These are phyloP conservation scores for Apostasia ramifera DNA, from an alignment of 106 monocot species.

Conservation along the genomic window DNA sequence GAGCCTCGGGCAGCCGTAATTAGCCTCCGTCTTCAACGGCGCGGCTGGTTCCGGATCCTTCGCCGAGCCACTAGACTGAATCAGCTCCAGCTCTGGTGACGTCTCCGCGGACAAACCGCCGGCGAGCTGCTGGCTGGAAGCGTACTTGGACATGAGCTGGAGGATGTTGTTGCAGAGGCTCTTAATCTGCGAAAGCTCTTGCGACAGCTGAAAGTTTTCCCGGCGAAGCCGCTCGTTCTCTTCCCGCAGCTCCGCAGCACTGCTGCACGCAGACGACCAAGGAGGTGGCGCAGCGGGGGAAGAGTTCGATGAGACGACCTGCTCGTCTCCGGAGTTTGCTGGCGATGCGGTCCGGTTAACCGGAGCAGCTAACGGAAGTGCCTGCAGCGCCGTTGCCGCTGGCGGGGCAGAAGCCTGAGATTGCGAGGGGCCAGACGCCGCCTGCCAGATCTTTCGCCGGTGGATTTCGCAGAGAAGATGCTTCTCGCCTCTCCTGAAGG, in stretches of 20 bases:
- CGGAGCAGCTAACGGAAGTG: constrained; percentile 5
- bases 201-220: constrained; percentile 48
- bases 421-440: not conserved
- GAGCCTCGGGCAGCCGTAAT: constrained; percentile 16
- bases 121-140: constrained; percentile 1
- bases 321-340: constrained; percentile 20
- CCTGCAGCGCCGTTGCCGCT: not conserved
- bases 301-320: constrained; percentile 13
- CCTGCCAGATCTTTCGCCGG: constrained; percentile 24
- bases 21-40: constrained; percentile 3
- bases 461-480: constrained; percentile 39
- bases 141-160: constrained; percentile 44
- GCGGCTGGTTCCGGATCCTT: not conserved
- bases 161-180: constrained; percentile 49
- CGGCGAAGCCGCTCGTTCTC: constrained; percentile 61
- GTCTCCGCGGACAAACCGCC: constrained; percentile 3
- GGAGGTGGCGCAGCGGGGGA: not conserved
- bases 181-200: constrained; percentile 60
- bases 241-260: constrained; percentile 30
- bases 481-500: constrained; percentile 42
- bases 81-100: constrained; percentile 22
- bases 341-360: constrained; percentile 4
- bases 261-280: not conserved
- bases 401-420: not conserved
- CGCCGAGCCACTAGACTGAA: constrained; percentile 9